These are phyloP conservation scores for Pyricularia sp. DNA, from an alignment of 2,329 filamentous ascomycete genomes.

Conservation along the genomic window DNA sequence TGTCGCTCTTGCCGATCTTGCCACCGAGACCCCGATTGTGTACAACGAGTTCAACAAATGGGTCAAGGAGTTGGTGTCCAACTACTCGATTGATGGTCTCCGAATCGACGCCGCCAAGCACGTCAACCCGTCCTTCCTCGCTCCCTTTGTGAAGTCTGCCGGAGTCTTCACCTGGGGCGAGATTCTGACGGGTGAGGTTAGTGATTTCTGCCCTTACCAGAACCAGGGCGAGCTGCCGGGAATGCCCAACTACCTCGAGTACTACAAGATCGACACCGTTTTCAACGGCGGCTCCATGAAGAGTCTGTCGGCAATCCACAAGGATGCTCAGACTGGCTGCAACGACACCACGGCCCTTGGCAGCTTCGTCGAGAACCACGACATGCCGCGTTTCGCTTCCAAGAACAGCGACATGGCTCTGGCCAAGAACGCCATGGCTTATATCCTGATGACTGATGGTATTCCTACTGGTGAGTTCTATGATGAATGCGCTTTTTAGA, in stretches of 20 bases:
- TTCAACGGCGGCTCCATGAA: neutral
- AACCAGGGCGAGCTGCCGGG: neutral
- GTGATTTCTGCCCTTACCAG: neutral
- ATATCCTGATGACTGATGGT: constrained; percentile 34
- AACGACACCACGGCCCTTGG: constrained; percentile 18
- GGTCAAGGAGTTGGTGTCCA: constrained; percentile 42
- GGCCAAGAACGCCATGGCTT: constrained; percentile 47
- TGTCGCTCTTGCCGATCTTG: constrained; percentile 48
- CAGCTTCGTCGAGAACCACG: constrained; percentile 47
- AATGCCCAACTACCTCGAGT: neutral
- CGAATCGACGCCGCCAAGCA: constrained; percentile 47
- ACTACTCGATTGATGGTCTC: constrained; percentile 44
- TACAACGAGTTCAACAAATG: constrained; percentile 29
- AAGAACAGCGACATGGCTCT: constrained; percentile 38
- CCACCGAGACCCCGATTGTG: constrained; percentile 39
- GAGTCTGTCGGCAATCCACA: neutral
- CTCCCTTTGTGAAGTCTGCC: neutral
- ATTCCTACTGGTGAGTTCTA: neutral
- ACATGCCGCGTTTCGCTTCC: constrained; percentile 39
- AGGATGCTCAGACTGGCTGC: neutral
- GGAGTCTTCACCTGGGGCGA: neutral
- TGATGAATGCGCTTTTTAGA: no score
- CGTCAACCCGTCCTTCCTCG: neutral
- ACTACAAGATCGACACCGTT: neutral
- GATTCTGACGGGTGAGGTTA: neutral